Evolutionary conservation across 2,329 filamentous ascomycete species (phyloP).

Genomic region (Paraconiothyrium brasiliense): DNA sequence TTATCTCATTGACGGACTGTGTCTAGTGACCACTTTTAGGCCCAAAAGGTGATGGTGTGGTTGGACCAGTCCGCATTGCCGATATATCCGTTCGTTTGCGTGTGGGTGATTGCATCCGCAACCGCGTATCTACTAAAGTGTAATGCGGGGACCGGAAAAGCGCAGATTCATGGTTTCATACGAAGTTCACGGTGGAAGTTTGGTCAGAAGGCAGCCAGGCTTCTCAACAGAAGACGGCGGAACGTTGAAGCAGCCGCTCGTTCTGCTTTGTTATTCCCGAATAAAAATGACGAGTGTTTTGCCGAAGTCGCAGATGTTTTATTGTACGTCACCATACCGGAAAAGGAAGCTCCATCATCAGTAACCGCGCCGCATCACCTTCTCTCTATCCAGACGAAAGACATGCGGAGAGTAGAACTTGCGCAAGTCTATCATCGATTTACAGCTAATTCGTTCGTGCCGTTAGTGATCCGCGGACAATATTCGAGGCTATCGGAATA

Average conservation of each 20-base stretch:
- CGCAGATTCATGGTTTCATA: not conserved
- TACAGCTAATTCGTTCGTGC: not conserved
- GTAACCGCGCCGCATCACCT: not conserved
- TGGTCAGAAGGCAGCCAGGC: not conserved
- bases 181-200: not conserved
- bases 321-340: slow-evolving; percentile 6
- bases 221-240: not conserved
- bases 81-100: slow-evolving; percentile 5
- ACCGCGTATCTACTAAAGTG: not conserved
- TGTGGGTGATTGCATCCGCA: not conserved
- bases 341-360: slow-evolving; percentile 1
- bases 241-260: not conserved
- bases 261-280: not conserved
- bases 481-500: not conserved
- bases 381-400: not conserved
- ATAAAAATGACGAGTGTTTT: not conserved
- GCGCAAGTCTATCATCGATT: not conserved
- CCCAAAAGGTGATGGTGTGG: slow-evolving; percentile 5
- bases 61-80: slow-evolving; percentile 1
- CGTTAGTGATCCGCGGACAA: not conserved
- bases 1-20: slow-evolving; percentile 5
- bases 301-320: slow-evolving; percentile 2
- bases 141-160: not conserved
- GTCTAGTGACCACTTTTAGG: slow-evolving; percentile 12
- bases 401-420: not conserved